Percentiles rank a stretch among this genome's conserved stretches.
Evolutionary conservation across 805 yeast genomes (phyloP).

Genomic region (Priceomyces haplophilus): DNA sequence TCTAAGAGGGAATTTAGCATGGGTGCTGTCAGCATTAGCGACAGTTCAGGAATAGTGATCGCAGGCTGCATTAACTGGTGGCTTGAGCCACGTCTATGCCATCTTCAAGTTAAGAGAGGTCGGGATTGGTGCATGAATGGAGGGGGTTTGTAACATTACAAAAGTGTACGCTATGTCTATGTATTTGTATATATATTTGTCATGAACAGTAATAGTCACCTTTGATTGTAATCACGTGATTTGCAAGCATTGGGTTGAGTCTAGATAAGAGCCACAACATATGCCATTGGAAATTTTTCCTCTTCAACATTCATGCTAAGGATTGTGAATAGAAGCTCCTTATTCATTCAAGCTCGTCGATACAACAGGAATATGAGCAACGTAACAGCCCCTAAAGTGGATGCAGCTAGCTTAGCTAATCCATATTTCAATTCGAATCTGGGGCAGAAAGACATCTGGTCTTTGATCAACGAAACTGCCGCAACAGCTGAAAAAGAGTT

Average conservation of each 20-base stretch:
- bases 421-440: conserved; percentile 60
- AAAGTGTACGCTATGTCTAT: background rate
- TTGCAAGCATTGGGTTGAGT: background rate
- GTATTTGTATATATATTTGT: background rate
- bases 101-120: conserved; percentile 65
- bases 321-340: background rate
- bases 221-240: too few relatives aligned
- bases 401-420: conserved; percentile 26
- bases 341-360: background rate
- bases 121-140: conserved; percentile 67
- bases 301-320: background rate
- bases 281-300: background rate
- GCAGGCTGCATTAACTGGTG: conserved; percentile 76
- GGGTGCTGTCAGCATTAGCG: conserved; percentile 46
- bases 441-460: conserved; percentile 89
- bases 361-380: background rate
- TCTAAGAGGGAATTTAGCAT: conserved; percentile 34
- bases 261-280: background rate
- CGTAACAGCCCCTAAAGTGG: background rate
- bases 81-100: conserved; percentile 72
- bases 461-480: conserved; percentile 92
- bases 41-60: conserved; percentile 76
- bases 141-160: background rate
- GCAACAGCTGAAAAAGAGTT: conserved; percentile 68
- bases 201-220: too few relatives aligned